Percentiles rank a stretch among this genome's conserved stretches.
Evolutionary conservation across 331 rosid species (phyloP).

Genomic region (Malus hybrid): DNA sequence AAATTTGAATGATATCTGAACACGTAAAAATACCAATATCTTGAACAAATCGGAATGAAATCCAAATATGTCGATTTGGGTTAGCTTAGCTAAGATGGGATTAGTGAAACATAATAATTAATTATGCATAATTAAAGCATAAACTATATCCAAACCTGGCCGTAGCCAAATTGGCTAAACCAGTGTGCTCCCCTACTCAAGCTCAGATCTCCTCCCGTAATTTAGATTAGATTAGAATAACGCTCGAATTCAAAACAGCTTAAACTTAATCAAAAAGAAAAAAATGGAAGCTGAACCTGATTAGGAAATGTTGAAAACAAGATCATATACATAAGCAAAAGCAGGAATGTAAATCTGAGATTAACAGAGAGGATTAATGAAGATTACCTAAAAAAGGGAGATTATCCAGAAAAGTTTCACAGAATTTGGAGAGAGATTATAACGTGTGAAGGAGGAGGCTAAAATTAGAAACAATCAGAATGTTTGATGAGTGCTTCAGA

Average conservation of each 20-base stretch:
- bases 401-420: conserved; percentile 1
- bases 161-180: not conserved
- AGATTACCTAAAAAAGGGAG: conserved; percentile 27
- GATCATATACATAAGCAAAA: not conserved
- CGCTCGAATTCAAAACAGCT: not conserved
- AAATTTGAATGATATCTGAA: not conserved
- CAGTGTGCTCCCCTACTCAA: not conserved
- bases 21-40: not conserved
- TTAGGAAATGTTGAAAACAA: conserved; percentile 4
- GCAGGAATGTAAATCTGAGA: not conserved
- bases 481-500: not conserved
- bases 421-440: not conserved
- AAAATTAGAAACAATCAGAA: not conserved
- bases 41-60: not conserved
- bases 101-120: not conserved
- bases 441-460: not conserved
- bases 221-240: not conserved
- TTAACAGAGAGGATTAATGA: not conserved
- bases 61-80: not conserved
- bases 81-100: not conserved
- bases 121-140: not conserved
- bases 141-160: not conserved
- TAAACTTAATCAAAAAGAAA: not conserved
- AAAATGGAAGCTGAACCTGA: not conserved
- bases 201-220: not conserved